Evolutionary conservation across 768 basidiomycete genomes (phyloP).

Genomic region (Mrakia gelida): DNA sequence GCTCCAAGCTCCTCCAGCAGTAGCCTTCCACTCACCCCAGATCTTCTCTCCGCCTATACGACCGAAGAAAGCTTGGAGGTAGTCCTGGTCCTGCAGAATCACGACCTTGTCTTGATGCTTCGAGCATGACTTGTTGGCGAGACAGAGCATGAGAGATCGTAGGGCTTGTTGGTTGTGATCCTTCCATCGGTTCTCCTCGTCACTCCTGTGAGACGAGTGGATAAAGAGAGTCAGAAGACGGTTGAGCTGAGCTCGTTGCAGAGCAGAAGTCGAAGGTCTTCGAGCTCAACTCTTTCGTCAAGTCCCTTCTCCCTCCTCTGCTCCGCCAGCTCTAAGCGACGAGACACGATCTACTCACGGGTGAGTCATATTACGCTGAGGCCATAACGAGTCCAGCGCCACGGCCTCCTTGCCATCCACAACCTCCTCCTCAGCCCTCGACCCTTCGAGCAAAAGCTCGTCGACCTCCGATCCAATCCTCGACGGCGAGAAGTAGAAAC

Average conservation of each 20-base stretch:
- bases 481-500: background rate
- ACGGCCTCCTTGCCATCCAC: no score
- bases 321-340: no score
- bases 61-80: background rate
- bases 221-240: background rate
- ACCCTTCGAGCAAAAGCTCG: background rate
- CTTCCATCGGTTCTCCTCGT: background rate
- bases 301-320: no score
- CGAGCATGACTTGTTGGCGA: background rate
- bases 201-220: background rate
- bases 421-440: no score
- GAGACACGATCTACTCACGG: no score
- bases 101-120: background rate
- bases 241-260: background rate
- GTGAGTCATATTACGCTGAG: no score
- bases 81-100: background rate
- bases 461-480: background rate
- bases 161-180: background rate
- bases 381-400: no score
- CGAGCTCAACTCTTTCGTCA: no score
- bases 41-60: background rate
- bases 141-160: background rate
- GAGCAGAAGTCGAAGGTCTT: no score
- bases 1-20: no score
- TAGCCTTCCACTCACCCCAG: background rate